Evolutionary conservation across 1,139 yeast genomes (phyloP).

Genomic region (Blastobotrys elegans): DNA sequence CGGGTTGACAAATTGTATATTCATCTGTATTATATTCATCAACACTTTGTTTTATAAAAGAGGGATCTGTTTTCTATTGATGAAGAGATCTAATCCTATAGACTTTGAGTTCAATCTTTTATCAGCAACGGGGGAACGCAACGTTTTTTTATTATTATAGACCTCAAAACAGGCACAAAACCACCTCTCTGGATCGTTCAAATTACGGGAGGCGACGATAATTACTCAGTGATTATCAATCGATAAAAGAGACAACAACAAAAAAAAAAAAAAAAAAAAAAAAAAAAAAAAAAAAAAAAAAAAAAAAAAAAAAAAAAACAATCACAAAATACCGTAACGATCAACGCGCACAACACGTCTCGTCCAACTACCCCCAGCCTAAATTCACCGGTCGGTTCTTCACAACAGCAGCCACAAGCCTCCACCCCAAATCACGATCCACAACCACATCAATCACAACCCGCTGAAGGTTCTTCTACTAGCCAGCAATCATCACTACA

Average conservation of each 20-base stretch:
- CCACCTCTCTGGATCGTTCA: neutral
- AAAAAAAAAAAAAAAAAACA: no score
- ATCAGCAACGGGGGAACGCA: neutral
- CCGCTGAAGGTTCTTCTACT: neutral
- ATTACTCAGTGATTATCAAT: neutral
- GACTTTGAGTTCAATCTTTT: no score
- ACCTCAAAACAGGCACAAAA: no score
- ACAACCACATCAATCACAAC: neutral
- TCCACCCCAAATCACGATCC: neutral
- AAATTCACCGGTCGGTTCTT: slow-evolving; percentile 8
- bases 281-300: no score
- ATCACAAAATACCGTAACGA: neutral
- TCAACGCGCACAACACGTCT: slow-evolving; percentile 8
- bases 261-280: no score
- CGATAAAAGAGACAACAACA: no score
- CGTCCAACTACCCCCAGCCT: slow-evolving; percentile 1
- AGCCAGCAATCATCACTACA: neutral
- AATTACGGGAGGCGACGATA: neutral
- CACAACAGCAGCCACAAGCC: neutral
- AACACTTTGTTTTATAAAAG: no score
- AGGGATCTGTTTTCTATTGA: no score
- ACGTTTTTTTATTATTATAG: neutral
- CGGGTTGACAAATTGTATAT: neutral
- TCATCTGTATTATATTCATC: neutral
- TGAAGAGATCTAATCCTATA: no score